phyloP scores from a whole-genome alignment of 176 grass and related monocot species.

The Saccharum spontaneum region DNA sequence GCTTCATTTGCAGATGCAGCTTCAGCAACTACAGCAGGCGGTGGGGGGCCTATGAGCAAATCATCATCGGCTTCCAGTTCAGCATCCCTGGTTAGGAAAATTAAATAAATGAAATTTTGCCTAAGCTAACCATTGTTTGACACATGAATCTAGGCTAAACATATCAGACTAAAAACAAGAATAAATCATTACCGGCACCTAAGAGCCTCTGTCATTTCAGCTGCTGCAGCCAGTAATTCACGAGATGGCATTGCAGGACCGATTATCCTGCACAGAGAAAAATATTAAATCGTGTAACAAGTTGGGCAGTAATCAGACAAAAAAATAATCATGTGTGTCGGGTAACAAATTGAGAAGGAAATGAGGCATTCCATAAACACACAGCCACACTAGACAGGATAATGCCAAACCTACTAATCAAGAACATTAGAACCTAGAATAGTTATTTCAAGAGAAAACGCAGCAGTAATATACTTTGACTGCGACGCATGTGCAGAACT shows the following conservation, averaged over 20 bases:
- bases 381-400: neutral
- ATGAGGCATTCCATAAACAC: slow-evolving; percentile 8
- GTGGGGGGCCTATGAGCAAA: slow-evolving; percentile 91
- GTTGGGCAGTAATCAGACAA: neutral
- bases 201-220: slow-evolving; percentile 94
- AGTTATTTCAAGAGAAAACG: slow-evolving; percentile 2
- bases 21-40: slow-evolving; percentile 89
- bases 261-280: slow-evolving; percentile 58
- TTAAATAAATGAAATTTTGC: slow-evolving; percentile 23
- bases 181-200: slow-evolving; percentile 46
- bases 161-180: slow-evolving; percentile 4
- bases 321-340: neutral
- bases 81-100: slow-evolving; percentile 64
- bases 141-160: slow-evolving; percentile 12
- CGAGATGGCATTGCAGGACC: slow-evolving; percentile 98
- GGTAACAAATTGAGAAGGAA: slow-evolving; percentile 17
- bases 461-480: neutral
- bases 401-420: neutral
- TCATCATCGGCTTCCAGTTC: slow-evolving; percentile 74
- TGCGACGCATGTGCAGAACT: neutral
- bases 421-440: neutral
- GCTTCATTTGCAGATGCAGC: slow-evolving; percentile 98
- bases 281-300: slow-evolving; percentile 23
- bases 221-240: slow-evolving; percentile 85
- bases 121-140: neutral